Conservation (phyloP, 2,329 filamentous ascomycete genomes). For the Cladophialophora exuberans region DNA sequence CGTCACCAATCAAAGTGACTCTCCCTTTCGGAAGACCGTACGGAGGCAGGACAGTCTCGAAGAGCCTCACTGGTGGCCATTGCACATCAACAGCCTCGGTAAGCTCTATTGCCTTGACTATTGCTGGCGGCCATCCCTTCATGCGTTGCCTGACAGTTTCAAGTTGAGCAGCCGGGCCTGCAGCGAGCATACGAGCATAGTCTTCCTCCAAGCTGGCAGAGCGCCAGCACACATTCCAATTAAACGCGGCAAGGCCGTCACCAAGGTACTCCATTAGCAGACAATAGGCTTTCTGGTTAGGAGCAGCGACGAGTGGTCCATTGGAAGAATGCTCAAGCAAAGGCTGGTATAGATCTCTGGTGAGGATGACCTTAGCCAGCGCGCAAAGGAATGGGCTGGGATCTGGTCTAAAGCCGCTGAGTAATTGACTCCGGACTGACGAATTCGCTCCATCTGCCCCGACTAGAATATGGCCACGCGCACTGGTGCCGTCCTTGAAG, state of each 20-base stretch:
- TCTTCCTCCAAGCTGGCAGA: neutral
- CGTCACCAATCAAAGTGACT: slow-evolving; percentile 9
- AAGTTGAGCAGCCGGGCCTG: slow-evolving; percentile 1
- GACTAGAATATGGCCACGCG: slow-evolving; percentile 1
- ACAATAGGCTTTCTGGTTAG: slow-evolving; percentile 1
- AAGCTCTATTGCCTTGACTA: neutral
- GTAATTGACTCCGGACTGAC: neutral
- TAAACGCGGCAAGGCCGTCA: neutral
- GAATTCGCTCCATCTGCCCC: slow-evolving; percentile 6
- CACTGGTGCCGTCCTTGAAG: slow-evolving; percentile 10
- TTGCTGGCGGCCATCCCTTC: neutral
- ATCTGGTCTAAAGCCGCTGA: neutral
- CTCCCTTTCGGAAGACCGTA: neutral
- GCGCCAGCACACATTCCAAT: slow-evolving; percentile 4
- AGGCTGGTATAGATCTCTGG: neutral
- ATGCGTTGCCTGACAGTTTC: neutral
- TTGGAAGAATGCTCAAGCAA: slow-evolving; percentile 7
- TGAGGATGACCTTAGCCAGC: neutral
- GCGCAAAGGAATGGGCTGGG: neutral
- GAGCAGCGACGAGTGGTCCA: slow-evolving; percentile 1
- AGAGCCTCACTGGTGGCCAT: slow-evolving; percentile 1
- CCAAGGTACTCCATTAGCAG: slow-evolving; percentile 4
- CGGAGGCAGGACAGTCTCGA: slow-evolving; percentile 1
- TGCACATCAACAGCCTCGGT: neutral
- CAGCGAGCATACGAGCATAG: neutral